These are phyloP conservation scores for Gigaspora rosea DNA, from an alignment of 192 early-diverging fungal species.

Conservation along the genomic window DNA sequence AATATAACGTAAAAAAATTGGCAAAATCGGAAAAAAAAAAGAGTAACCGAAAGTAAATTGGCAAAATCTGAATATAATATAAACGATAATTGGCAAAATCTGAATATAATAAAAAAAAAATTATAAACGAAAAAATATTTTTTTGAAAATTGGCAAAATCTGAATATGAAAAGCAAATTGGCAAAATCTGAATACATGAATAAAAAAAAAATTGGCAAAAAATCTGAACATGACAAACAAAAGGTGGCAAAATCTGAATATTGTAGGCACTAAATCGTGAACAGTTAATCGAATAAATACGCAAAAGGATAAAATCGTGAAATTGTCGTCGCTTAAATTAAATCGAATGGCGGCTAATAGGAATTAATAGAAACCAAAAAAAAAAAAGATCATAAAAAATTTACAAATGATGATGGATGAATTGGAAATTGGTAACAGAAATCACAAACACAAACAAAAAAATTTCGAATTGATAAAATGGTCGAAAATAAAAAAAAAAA, in stretches of 20 bases:
- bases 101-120: no score
- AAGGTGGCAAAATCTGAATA: not conserved
- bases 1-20: not conserved
- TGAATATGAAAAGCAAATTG: not conserved
- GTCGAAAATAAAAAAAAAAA: not conserved
- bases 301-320: not conserved
- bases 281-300: not conserved
- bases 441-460: slow-evolving; percentile 28
- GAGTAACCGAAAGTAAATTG: not conserved
- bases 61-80: slow-evolving; percentile 4
- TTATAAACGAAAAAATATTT: no score
- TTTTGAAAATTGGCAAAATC: not conserved
- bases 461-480: slow-evolving; percentile 5
- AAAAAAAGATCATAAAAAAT: not conserved
- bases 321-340: not conserved
- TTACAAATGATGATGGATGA: slow-evolving; percentile 22
- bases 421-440: slow-evolving; percentile 8
- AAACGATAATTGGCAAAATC: not conserved
- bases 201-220: not conserved
- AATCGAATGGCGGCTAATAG: slow-evolving; percentile 9
- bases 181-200: no score
- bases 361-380: not conserved
- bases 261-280: not conserved
- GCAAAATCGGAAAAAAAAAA: no score
- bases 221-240: no score